A percentile compares a stretch with the other conserved stretches of the same genome.
Evolutionary conservation across 2,329 filamentous ascomycete species (phyloP).

Genomic region (Lachnellula hyalina): DNA sequence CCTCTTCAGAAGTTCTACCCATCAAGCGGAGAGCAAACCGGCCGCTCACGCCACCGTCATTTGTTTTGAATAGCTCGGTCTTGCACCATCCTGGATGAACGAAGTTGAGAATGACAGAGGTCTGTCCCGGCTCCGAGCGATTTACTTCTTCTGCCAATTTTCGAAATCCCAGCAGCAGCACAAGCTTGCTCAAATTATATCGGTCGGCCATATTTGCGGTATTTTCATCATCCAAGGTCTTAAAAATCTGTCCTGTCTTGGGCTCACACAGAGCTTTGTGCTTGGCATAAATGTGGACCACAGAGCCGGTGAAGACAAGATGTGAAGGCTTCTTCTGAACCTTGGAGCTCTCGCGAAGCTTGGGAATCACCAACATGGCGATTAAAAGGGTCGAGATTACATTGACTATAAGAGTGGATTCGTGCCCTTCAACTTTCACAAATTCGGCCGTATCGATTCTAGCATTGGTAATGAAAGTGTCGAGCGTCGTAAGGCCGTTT

Average conservation of each 20-base stretch:
- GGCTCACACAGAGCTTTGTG: conserved; percentile 11
- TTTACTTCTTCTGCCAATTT: conserved; percentile 31
- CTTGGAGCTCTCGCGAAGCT: conserved; percentile 19
- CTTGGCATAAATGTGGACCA: conserved; percentile 26
- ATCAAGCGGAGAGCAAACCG: conserved; percentile 29
- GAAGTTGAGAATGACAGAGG: conserved; percentile 14
- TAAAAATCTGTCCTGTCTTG: conserved; percentile 22
- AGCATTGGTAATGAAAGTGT: conserved; percentile 39
- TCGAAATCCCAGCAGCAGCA: conserved; percentile 43
- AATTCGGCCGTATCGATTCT: conserved; percentile 7
- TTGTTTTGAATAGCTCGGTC: conserved; percentile 40
- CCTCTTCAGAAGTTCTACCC: conserved; percentile 42
- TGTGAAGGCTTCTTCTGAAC: conserved; percentile 18
- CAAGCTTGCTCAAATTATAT: conserved; percentile 42
- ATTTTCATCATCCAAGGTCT: conserved; percentile 4
- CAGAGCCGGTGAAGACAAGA: conserved; percentile 32
- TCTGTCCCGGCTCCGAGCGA: background rate
- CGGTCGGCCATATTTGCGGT: conserved; percentile 3
- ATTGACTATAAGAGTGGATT: conserved; percentile 25
- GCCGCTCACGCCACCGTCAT: conserved; percentile 22
- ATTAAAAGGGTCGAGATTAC: conserved; percentile 28
- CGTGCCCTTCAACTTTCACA: conserved; percentile 15
- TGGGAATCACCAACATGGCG: conserved; percentile 21
- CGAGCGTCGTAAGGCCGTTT: conserved; percentile 34
- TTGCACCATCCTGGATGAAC: conserved; percentile 37